Evolutionary conservation across 208 protist species (phyloP), one percentile per base, ranked within the genome.

Genomic region (Acanthamoeba culbertsoni): DNA sequence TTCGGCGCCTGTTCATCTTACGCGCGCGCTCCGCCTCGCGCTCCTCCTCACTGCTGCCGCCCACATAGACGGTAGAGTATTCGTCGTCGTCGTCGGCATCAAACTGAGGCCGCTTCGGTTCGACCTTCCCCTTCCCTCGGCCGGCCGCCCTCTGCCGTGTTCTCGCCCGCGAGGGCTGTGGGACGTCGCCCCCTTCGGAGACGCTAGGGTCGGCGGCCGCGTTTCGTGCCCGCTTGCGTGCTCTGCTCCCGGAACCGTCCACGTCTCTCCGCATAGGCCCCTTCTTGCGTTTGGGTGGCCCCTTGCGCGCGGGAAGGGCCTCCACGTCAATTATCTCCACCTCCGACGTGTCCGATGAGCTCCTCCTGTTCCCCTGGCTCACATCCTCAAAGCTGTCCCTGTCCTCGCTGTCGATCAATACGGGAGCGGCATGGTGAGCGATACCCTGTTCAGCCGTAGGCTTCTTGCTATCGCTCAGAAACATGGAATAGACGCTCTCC

Each of bases 241-340:
- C 71, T 23, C 3, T 45, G 71, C 23, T 33, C 37, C 65, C 65
- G 16, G 35, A 10, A 10, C 7, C 14, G 14, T n/a, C 28, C 16
- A n/a, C 65, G 65, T 20, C 71, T 28, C 26, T 10, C 18, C 40
- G 18, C 40, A 40, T 8, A 6, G 23, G 37, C 40, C 23, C 40
- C 42, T 79, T 79, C 71, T 51, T 79, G 0, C 71, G 71, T n/a
- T 79, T 79, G 71, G 40, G 3, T 0, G 14, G 26, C 14, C 23
- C 71, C 79, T 88, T 63, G n/a, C 45, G 28, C 10, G 79, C 31
- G 6, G 79, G 79, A 42, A 88, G 43, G 18, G 79, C 79, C 26
- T 88, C 79, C 31, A 88, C 79, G n/a, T 88, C 79, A 23, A 88
- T 88, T 2, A 88, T 45, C 79, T 55, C 48, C 14, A 55, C 79